Conservation (phyloP, 1,139 yeast species). For the Geotrichum aggregatum region DNA sequence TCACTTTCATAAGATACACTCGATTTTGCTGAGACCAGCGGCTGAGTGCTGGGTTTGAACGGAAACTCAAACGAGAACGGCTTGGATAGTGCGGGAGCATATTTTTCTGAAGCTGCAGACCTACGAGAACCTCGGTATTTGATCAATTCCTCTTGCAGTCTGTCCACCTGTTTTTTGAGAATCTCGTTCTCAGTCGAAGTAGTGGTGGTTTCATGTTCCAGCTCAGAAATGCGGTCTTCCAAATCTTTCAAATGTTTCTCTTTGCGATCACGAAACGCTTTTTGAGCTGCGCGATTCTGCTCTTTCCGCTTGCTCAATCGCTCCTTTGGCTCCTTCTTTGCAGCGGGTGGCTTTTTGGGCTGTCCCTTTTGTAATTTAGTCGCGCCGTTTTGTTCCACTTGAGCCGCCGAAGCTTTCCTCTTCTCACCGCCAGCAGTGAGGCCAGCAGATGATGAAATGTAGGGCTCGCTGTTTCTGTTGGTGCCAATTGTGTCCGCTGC, state of each 20-base stretch:
- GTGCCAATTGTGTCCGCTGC: background rate
- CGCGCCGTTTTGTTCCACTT: background rate
- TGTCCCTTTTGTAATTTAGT: background rate
- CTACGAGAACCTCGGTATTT: slow-evolving; percentile 36
- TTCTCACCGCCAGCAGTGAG: slow-evolving; percentile 10
- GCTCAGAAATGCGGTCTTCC: slow-evolving; percentile 65
- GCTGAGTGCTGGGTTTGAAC: slow-evolving; percentile 27
- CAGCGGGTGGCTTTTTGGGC: slow-evolving; percentile 30
- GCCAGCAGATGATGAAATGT: background rate
- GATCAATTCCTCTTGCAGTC: slow-evolving; percentile 66
- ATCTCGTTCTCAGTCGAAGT: slow-evolving; percentile 68
- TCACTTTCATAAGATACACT: background rate
- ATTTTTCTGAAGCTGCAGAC: background rate
- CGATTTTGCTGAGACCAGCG: background rate
- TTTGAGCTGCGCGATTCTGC: slow-evolving; percentile 94
- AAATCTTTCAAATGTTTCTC: slow-evolving; percentile 82
- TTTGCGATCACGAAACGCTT: slow-evolving; percentile 93
- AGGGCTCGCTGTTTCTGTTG: background rate
- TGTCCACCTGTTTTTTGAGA: slow-evolving; percentile 68
- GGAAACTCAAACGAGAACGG: slow-evolving; percentile 44
- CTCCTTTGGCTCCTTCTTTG: slow-evolving; percentile 60
- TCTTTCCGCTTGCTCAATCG: slow-evolving; percentile 88
- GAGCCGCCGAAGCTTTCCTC: slow-evolving; percentile 15
- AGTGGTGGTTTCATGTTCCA: slow-evolving; percentile 66
- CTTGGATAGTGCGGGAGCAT: background rate